These are phyloP conservation scores for Emydomyces testavorans DNA, from an alignment of 2,329 filamentous ascomycete species.

Conservation along the genomic window DNA sequence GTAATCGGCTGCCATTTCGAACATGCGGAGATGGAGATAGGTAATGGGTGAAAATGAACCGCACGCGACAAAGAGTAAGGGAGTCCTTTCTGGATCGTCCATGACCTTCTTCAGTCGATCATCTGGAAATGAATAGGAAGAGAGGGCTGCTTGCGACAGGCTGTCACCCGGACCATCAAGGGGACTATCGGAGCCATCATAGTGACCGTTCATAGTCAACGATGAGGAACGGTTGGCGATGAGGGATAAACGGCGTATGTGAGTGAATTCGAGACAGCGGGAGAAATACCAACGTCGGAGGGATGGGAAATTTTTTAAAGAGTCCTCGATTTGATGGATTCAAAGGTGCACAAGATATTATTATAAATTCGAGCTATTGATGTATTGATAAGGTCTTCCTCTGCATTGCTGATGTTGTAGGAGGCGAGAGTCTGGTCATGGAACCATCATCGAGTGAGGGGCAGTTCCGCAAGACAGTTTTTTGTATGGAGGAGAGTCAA, in stretches of 20 bases:
- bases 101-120: slow-evolving; percentile 37
- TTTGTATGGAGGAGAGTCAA: slow-evolving; percentile 1
- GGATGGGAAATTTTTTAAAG: neutral
- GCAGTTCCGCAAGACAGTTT: neutral
- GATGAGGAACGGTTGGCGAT: neutral
- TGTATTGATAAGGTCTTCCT: neutral
- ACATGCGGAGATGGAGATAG: slow-evolving; percentile 65
- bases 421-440: neutral
- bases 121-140: slow-evolving; percentile 37
- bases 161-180: neutral
- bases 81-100: slow-evolving; percentile 38
- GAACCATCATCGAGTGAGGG: slow-evolving; percentile 1
- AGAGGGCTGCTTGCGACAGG: slow-evolving; percentile 19
- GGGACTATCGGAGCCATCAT: slow-evolving; percentile 9
- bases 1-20: slow-evolving; percentile 75
- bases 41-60: slow-evolving; percentile 62
- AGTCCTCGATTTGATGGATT: neutral
- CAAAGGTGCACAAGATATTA: neutral
- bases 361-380: neutral
- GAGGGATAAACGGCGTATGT: neutral
- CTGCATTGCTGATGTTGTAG: slow-evolving; percentile 1
- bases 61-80: slow-evolving; percentile 39
- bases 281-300: neutral
- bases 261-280: neutral
- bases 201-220: slow-evolving; percentile 3